phyloP scores from a whole-genome alignment of 2,329 filamentous ascomycete species.

The Aaosphaeria pasadenensis region DNA sequence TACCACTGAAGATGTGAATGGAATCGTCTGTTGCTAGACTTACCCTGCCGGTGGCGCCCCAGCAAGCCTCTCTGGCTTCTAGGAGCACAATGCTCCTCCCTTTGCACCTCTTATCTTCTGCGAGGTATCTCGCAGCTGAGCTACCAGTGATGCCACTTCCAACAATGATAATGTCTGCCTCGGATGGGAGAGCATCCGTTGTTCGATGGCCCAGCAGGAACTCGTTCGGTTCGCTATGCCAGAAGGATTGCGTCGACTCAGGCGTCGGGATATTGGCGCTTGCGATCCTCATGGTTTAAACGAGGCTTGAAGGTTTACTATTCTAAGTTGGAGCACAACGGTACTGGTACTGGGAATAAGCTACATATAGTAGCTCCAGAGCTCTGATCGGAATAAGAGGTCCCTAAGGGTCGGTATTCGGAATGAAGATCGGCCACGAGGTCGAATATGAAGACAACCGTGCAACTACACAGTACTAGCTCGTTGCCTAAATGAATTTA shows the following conservation, averaged over 20 bases:
- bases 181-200: slow-evolving; percentile 59
- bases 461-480: too few relatives aligned
- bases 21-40: slow-evolving; percentile 24
- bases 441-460: too few relatives aligned
- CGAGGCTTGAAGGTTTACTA: too few relatives aligned
- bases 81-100: slow-evolving; percentile 64
- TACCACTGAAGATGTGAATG: not conserved
- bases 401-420: too few relatives aligned
- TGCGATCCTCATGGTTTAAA: slow-evolving; percentile 25
- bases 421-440: too few relatives aligned
- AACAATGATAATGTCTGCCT: slow-evolving; percentile 67
- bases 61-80: slow-evolving; percentile 77
- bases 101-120: slow-evolving; percentile 42
- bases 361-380: too few relatives aligned
- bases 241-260: slow-evolving; percentile 65
- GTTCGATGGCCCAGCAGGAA: slow-evolving; percentile 66
- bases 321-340: too few relatives aligned
- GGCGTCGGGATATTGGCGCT: slow-evolving; percentile 54
- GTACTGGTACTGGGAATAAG: too few relatives aligned
- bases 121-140: slow-evolving; percentile 64
- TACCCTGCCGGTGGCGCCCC: slow-evolving; percentile 78
- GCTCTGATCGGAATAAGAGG: too few relatives aligned
- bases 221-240: slow-evolving; percentile 67
- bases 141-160: slow-evolving; percentile 76
- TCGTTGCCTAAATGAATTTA: too few relatives aligned